Evolutionary conservation across 2,329 filamentous ascomycete genomes (phyloP).

Genomic region (Microdochium nivale): DNA sequence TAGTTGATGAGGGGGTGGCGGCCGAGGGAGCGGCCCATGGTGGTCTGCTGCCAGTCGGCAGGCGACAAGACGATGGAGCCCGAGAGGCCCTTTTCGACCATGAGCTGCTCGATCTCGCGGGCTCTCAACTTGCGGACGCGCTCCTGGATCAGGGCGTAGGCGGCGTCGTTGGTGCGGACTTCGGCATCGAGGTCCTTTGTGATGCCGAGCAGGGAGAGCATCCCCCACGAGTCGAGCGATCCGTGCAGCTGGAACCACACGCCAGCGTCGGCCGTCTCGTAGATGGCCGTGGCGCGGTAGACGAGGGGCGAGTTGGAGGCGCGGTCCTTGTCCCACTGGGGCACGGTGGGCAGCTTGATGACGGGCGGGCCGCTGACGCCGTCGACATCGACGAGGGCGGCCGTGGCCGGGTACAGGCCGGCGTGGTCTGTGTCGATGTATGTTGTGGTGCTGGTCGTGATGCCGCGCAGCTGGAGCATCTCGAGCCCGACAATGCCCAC

Average conservation of each 20-base stretch:
- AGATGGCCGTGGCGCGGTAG: constrained; percentile 33
- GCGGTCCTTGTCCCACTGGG: constrained; percentile 28
- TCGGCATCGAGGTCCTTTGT: constrained; percentile 14
- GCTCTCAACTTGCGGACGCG: constrained; percentile 23
- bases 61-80: constrained; percentile 35
- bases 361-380: constrained; percentile 22
- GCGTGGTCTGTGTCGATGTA: constrained; percentile 39
- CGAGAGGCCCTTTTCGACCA: constrained; percentile 29
- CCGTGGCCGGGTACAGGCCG: constrained; percentile 32
- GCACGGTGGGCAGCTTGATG: constrained; percentile 16
- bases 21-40: constrained; percentile 32
- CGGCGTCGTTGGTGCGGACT: constrained; percentile 15
- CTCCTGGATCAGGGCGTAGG: constrained; percentile 20
- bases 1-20: constrained; percentile 33
- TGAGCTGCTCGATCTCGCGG: constrained; percentile 32
- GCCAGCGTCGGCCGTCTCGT: constrained; percentile 33
- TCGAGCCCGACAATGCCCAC: constrained; percentile 12
- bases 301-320: constrained; percentile 25
- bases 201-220: constrained; percentile 36
- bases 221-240: constrained; percentile 32
- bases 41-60: constrained; percentile 30
- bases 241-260: constrained; percentile 44
- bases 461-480: constrained; percentile 7
- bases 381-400: constrained; percentile 26
- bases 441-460: constrained; percentile 9